Percentiles rank a stretch among this genome's conserved stretches.
Evolutionary conservation across 352 stramenopile species (phyloP).

Genomic region (Phytophthora crassamura): DNA sequence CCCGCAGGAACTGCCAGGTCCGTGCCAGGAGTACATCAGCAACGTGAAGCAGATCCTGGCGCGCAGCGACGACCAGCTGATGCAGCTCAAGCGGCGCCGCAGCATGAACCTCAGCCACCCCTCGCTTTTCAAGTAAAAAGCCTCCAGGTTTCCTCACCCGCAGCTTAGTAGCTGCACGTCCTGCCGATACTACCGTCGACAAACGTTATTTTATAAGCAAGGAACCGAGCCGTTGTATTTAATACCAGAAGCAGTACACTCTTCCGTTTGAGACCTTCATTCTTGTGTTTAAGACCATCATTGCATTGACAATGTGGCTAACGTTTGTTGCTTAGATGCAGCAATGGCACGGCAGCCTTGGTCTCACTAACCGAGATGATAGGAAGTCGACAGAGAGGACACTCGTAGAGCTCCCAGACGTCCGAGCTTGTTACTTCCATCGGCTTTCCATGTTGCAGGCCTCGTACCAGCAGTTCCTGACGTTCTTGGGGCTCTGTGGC

Average conservation of each 20-base stretch:
- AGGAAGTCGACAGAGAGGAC: slow-evolving; percentile 48
- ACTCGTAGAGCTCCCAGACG: slow-evolving; percentile 50
- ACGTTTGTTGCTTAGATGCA: slow-evolving; percentile 8
- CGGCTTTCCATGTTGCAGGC: slow-evolving; percentile 18
- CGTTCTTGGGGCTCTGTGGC: not conserved
- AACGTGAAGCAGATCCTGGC: slow-evolving; percentile 88
- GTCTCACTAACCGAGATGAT: slow-evolving; percentile 35
- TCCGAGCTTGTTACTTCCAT: slow-evolving; percentile 6
- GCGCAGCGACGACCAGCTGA: slow-evolving; percentile 59
- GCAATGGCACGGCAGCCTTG: slow-evolving; percentile 36
- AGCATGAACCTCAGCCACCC: slow-evolving; percentile 70
- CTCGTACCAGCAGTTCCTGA: slow-evolving; percentile 23
- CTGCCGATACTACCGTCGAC: slow-evolving; percentile 17
- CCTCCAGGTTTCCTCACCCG: not conserved
- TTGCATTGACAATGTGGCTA: not conserved
- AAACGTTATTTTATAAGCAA: slow-evolving; percentile 46
- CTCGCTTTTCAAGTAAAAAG: slow-evolving; percentile 52
- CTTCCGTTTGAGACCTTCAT: slow-evolving; percentile 13
- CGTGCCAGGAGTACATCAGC: slow-evolving; percentile 87
- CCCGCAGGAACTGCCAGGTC: slow-evolving; percentile 60
- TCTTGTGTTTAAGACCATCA: not conserved
- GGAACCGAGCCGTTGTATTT: slow-evolving; percentile 46
- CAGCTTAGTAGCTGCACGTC: slow-evolving; percentile 21
- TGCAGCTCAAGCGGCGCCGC: slow-evolving; percentile 59
- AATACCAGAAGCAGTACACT: slow-evolving; percentile 38